These are phyloP conservation scores for Termitomyces sp. DNA, from an alignment of 768 basidiomycete species.

Conservation along the genomic window DNA sequence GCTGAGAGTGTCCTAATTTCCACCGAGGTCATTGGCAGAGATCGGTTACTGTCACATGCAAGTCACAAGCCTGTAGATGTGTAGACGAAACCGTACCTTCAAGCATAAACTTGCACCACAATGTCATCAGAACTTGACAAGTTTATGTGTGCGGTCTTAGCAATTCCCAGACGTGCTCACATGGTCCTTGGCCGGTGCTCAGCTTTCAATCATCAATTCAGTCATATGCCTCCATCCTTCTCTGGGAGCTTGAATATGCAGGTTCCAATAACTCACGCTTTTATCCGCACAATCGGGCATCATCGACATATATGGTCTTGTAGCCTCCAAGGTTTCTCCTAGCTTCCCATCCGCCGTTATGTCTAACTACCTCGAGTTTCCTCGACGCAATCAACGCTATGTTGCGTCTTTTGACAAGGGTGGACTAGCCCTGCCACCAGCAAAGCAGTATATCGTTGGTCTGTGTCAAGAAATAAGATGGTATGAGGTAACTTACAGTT, in stretches of 20 bases:
- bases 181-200: not conserved
- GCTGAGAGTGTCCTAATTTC: slow-evolving; percentile 44
- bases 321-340: not conserved
- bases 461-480: not conserved
- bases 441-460: slow-evolving; percentile 22
- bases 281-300: not conserved
- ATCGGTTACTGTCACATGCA: slow-evolving; percentile 5
- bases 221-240: not conserved
- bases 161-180: too few relatives aligned
- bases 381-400: slow-evolving; percentile 38
- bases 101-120: too few relatives aligned
- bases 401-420: slow-evolving; percentile 40
- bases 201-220: not conserved
- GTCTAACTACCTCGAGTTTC: slow-evolving; percentile 28
- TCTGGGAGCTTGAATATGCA: not conserved
- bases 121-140: too few relatives aligned
- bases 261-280: not conserved
- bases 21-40: slow-evolving; percentile 11
- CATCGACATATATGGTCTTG: not conserved
- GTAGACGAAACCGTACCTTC: too few relatives aligned
- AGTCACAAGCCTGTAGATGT: too few relatives aligned
- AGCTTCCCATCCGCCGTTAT: not conserved
- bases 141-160: too few relatives aligned
- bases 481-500: not conserved
- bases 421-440: slow-evolving; percentile 25